Evolutionary conservation across 768 basidiomycete genomes (phyloP).

Genomic region (Rhizopogon sp.): DNA sequence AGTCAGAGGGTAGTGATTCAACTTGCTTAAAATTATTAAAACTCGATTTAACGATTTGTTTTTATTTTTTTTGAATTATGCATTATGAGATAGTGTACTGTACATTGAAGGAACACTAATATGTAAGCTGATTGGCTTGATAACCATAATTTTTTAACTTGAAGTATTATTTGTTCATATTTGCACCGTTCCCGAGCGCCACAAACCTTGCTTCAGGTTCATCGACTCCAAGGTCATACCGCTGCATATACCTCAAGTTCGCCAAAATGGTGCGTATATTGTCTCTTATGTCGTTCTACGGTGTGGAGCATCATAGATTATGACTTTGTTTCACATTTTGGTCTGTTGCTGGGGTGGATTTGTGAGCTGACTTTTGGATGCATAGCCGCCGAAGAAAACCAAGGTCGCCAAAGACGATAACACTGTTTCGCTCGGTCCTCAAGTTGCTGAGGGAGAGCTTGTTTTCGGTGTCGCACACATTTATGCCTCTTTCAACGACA

Average conservation of each 20-base stretch:
- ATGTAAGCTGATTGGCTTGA: no score
- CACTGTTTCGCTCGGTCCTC: constrained; percentile 89
- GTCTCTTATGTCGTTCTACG: neutral
- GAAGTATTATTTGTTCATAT: neutral
- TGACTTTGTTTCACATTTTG: constrained; percentile 3
- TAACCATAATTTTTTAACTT: no score
- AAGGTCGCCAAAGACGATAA: constrained; percentile 77
- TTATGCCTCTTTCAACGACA: constrained; percentile 99
- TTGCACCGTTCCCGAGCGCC: neutral
- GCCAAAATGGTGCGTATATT: constrained; percentile 34
- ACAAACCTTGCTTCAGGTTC: constrained; percentile 7
- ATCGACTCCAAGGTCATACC: constrained; percentile 13
- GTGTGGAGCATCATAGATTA: neutral
- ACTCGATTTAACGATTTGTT: no score
- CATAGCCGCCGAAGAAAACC: constrained; percentile 78
- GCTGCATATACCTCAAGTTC: constrained; percentile 22
- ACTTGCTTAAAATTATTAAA: no score
- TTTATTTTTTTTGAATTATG: no score
- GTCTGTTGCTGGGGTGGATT: constrained; percentile 39
- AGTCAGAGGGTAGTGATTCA: no score
- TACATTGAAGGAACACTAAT: no score
- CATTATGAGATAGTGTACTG: no score
- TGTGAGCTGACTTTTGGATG: constrained; percentile 47
- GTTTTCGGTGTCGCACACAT: constrained; percentile 99
- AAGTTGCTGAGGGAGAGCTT: constrained; percentile 93